Base-by-base conservation (phyloP, 768 basidiomycete species). In the Kondoa subrosea region DNA sequence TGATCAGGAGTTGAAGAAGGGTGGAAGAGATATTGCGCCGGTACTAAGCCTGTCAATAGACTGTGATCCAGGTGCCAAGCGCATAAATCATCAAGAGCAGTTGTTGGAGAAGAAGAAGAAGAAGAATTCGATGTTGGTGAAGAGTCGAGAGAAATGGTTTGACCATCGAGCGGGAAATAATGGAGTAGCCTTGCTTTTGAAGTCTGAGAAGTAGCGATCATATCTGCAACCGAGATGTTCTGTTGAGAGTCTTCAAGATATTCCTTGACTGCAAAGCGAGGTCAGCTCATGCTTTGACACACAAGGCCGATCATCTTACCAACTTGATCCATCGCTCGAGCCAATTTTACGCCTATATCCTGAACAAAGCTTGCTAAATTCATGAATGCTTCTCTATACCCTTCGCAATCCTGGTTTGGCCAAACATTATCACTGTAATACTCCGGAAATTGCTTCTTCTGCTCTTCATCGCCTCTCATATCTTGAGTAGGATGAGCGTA, bases 111-210 rank as follows among this genome's bases (percentile, higher is more conserved):
- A 3, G 69, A 64, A 12, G 64, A 34, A 1, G 34, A 27, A 4
- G 68, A 69, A 0, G 57, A 4, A 0, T 29, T 31, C 29, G 26
- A n/a, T n/a, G n/a, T n/a, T n/a, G n/a, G n/a, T n/a, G n/a, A n/a
- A n/a, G n/a, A 2, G 17, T 33, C 68, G n/a, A 69, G 21, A 3
- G 34, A 15, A 3, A 69, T 29, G 34, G 31, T 12, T 66, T 62
- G 67, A 1, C 30, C 70, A 1, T 59, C 66, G 1, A 66, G 84
- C 17, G 93, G 88, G 74, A 91, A 99, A 77, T 99, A 99, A 75
- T 99, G 93, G n/a, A 99, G 80, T 15, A 99, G 82, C 33, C 95
- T 83, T 1, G 89, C 93, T 76, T 97, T 97, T 50, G 84, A 87
- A 3, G 88, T 89, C 73, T 87, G 85, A 4, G 89, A 89, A 1